Base-by-base conservation (phyloP, 805 yeast species). In the Citeromyces nyonsensis region DNA sequence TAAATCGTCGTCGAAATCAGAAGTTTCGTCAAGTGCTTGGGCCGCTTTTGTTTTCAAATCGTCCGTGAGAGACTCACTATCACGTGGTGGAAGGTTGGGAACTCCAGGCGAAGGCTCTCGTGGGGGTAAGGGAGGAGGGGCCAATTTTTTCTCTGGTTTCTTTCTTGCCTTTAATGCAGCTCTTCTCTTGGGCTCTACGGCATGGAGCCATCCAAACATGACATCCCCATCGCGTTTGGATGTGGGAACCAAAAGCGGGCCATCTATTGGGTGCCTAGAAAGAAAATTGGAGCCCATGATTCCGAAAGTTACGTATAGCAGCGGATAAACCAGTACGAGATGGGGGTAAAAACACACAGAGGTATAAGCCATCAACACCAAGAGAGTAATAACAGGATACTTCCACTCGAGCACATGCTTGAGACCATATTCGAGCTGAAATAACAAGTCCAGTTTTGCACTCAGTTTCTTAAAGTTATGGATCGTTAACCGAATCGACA, bases 351-450 rank as follows among this genome's bases (percentile, higher is more conserved):
- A 50, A 43, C 91, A 79, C 1, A 75, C 56, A 37, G 72, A 61
- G 0, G 95, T 75, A 40, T 78, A 74, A 1, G 72, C 38, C 4
- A 76, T 55, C 34, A 83, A 51, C 14, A 59, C 47, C 1, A 77
- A 58, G 4, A 85, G 40, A 0, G 95, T 85, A 38, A 71, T 65
- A 0, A 80, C 59, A 0, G 93, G 86, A 18, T 63, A 59, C 37
- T 73, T 69, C 96, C 96, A 86, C 4, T 81, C 67, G 15, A 82
- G 36, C 1, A 80, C 46, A 32, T 71, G 67, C 5, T 74, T 58
- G 1, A 76, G 28, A 2, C 73, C 70, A 40, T 75, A 76, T 42
- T 80, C 88, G 2, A 73, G 35, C 28, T 57, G 63, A 41, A 80
- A 76, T 7, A 79, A 44, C 0, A 58, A 54, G 20, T 75, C 69